Percentiles rank a stretch among this genome's conserved stretches.
Conservation (phyloP, 805 yeast genomes). For the Ogataea nakhonphanomensis region DNA sequence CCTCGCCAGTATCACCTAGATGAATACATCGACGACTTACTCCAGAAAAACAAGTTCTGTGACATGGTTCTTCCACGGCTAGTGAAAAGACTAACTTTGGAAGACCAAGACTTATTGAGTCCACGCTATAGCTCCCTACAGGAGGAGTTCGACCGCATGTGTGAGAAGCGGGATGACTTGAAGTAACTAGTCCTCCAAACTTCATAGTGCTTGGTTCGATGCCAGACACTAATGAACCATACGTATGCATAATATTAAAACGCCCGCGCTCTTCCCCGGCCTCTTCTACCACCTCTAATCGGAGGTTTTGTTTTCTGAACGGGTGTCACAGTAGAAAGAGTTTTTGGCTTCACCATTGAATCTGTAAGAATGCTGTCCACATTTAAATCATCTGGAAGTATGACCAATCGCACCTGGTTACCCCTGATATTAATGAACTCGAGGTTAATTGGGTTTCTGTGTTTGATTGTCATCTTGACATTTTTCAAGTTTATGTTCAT, state of each 20-base stretch:
- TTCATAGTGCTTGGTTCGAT: too few relatives aligned
- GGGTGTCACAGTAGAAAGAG: conserved; percentile 45
- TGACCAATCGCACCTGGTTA: conserved; percentile 76
- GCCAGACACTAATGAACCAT: not conserved
- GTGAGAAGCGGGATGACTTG: conserved; percentile 17
- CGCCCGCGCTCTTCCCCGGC: conserved; percentile 32
- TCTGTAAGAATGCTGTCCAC: conserved; percentile 61
- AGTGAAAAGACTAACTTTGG: conserved; percentile 37
- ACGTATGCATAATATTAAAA: conserved; percentile 19
- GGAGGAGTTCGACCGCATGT: conserved; percentile 31
- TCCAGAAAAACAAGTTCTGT: conserved; percentile 56
- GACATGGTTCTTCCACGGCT: conserved; percentile 74
- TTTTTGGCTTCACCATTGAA: conserved; percentile 39
- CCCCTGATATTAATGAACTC: conserved; percentile 87
- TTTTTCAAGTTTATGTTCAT: conserved; percentile 85
- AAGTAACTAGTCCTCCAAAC: not conserved
- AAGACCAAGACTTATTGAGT: conserved; percentile 39
- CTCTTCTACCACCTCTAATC: conserved; percentile 29
- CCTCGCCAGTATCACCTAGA: conserved; percentile 58
- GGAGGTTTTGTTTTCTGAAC: conserved; percentile 18
- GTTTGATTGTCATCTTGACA: conserved; percentile 71
- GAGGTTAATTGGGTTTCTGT: conserved; percentile 64
- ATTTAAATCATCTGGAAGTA: conserved; percentile 83
- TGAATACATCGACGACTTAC: conserved; percentile 64
- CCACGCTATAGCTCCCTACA: conserved; percentile 38